Percentiles rank a stretch among this genome's conserved stretches.
Conservation (phyloP, 129 eudicot genomes). For the Chrysanthemum makinoi region DNA sequence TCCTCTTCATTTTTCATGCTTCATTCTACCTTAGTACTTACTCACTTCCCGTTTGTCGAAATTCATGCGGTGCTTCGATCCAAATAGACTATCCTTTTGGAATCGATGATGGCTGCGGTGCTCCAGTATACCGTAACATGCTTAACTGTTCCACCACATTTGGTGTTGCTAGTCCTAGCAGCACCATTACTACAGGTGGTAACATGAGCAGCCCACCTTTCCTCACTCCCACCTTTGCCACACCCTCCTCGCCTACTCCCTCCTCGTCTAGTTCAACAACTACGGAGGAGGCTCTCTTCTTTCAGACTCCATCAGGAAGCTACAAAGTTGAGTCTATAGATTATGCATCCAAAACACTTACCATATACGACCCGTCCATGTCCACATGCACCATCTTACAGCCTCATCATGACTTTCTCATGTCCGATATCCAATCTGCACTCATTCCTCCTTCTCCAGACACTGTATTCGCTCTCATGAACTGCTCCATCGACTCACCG, state of each 20-base stretch:
- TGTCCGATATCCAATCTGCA: slow-evolving; percentile 75
- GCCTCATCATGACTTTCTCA: slow-evolving; percentile 78
- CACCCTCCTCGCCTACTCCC: slow-evolving; percentile 46
- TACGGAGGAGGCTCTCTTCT: slow-evolving; percentile 44
- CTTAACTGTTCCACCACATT: slow-evolving; percentile 59
- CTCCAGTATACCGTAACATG: slow-evolving; percentile 69
- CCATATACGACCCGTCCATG: slow-evolving; percentile 86
- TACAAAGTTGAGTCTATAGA: slow-evolving; percentile 85
- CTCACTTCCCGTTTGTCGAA: slow-evolving; percentile 54
- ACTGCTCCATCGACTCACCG: slow-evolving; percentile 92
- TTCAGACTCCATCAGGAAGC: slow-evolving; percentile 76
- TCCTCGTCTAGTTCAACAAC: slow-evolving; percentile 24
- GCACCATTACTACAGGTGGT: slow-evolving; percentile 39
- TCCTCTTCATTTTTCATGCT: slow-evolving; percentile 3
- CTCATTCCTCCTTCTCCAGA: slow-evolving; percentile 79
- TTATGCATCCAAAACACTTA: slow-evolving; percentile 50
- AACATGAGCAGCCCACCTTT: slow-evolving; percentile 57
- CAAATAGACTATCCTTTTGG: slow-evolving; percentile 79
- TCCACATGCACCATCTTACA: slow-evolving; percentile 93
- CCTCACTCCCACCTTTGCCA: slow-evolving; percentile 48
- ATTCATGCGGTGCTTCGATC: slow-evolving; percentile 63
- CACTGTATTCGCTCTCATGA: slow-evolving; percentile 79
- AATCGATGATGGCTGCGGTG: slow-evolving; percentile 88
- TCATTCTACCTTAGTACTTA: background rate
- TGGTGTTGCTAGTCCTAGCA: slow-evolving; percentile 36